Conservation (phyloP, 495 filamentous ascomycete species). For the Chaetomidium leptoderma region DNA sequence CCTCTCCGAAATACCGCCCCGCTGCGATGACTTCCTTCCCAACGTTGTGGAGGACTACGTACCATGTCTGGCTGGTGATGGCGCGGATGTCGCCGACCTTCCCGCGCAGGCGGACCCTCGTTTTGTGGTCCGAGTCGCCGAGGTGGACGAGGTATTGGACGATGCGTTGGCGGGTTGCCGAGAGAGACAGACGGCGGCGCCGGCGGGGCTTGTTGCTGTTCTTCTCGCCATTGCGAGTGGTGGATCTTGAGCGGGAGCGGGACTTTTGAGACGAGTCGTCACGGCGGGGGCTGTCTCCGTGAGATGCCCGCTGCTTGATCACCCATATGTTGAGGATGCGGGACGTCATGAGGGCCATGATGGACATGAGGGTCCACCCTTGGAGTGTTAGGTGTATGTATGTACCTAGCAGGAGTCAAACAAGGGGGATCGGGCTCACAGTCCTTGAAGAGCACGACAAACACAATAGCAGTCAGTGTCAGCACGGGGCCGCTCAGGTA, state of each 20-base stretch:
- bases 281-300: not conserved
- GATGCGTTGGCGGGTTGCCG: not conserved
- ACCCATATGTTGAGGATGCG: conserved; percentile 54
- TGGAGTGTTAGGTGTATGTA: not conserved
- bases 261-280: not conserved
- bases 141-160: conserved; percentile 22
- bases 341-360: conserved; percentile 47
- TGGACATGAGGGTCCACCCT: conserved; percentile 47
- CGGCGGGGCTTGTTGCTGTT: not conserved
- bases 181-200: not conserved
- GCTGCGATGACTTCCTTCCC: too few relatives aligned
- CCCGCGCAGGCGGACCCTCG: conserved; percentile 47
- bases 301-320: conserved; percentile 44
- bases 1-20: too few relatives aligned
- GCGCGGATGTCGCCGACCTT: conserved; percentile 53
- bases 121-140: conserved; percentile 33
- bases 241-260: not conserved
- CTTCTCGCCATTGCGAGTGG: not conserved
- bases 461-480: conserved; percentile 38
- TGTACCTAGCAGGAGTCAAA: not conserved
- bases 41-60: too few relatives aligned
- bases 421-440: conserved; percentile 28
- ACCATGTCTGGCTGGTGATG: conserved; percentile 53
- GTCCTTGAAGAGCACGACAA: conserved; percentile 44
- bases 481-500: conserved; percentile 44